Conservation (phyloP, 352 stramenopile genomes). For the Pelagophyceae sp. region DNA sequence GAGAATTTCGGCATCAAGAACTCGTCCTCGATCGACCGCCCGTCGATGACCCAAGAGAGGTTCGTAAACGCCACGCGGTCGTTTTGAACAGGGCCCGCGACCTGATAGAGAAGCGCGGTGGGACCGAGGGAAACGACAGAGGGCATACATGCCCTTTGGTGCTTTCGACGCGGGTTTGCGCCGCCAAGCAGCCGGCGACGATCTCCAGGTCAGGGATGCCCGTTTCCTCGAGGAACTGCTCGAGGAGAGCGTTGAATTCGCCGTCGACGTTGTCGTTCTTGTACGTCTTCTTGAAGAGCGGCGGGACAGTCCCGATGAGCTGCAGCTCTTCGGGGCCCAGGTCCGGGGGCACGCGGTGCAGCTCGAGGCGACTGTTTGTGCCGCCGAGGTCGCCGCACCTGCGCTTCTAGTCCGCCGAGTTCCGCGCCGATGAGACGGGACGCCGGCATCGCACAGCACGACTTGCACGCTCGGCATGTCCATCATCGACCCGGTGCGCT, state of each 20-base stretch:
- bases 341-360: constrained; percentile 52
- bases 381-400: constrained; percentile 81
- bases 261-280: constrained; percentile 57
- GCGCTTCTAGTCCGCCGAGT: too few relatives aligned
- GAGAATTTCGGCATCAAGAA: constrained; percentile 56
- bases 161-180: too few relatives aligned
- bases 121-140: too few relatives aligned
- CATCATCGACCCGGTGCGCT: too few relatives aligned
- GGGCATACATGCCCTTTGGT: too few relatives aligned
- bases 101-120: too few relatives aligned
- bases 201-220: background rate
- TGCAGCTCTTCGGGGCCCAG: constrained; percentile 31
- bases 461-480: too few relatives aligned
- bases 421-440: too few relatives aligned
- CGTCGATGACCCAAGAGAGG: constrained; percentile 58
- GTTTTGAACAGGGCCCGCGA: constrained; percentile 57
- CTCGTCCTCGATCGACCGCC: constrained; percentile 5
- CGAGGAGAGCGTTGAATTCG: constrained; percentile 53
- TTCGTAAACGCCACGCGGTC: constrained; percentile 81
- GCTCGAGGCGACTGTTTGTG: constrained; percentile 87
- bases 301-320: constrained; percentile 25
- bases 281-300: constrained; percentile 44
- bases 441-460: too few relatives aligned
- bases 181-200: constrained; percentile 55
- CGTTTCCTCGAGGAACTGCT: constrained; percentile 56